These are phyloP conservation scores for Verticillium albo-atrum DNA, from an alignment of 2,329 filamentous ascomycete species.

Conservation along the genomic window DNA sequence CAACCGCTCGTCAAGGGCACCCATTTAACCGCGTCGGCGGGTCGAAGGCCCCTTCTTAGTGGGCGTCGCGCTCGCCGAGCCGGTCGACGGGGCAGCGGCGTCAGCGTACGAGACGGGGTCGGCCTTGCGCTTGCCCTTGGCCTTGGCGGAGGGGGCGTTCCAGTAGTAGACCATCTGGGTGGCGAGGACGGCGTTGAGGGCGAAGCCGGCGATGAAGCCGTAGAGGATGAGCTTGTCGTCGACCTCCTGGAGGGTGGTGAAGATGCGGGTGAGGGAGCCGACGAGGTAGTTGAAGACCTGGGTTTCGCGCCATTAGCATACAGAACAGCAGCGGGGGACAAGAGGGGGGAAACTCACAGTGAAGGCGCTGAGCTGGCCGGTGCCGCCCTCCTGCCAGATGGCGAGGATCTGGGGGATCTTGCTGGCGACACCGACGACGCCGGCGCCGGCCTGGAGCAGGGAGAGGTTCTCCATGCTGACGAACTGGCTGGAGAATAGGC, in stretches of 20 bases:
- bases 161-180: constrained; percentile 95
- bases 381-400: constrained; percentile 80
- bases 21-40: constrained; percentile 34
- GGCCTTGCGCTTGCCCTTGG: constrained; percentile 32
- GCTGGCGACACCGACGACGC: constrained; percentile 76
- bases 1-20: not conserved
- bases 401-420: constrained; percentile 92
- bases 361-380: constrained; percentile 94
- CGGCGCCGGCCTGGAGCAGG: constrained; percentile 80
- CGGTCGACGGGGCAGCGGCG: constrained; percentile 16
- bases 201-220: constrained; percentile 86
- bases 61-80: constrained; percentile 16
- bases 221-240: constrained; percentile 95
- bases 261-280: constrained; percentile 90
- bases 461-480: constrained; percentile 64
- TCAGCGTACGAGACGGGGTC: constrained; percentile 14
- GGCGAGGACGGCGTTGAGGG: constrained; percentile 83
- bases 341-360: constrained; percentile 58
- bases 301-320: not conserved
- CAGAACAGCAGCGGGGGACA: not conserved
- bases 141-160: constrained; percentile 60
- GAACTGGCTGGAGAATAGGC: constrained; percentile 63
- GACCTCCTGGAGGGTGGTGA: constrained; percentile 96
- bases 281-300: constrained; percentile 98
- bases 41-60: constrained; percentile 39